phyloP scores from a whole-genome alignment of 352 stramenopile species.

The Phytophthora pisi region DNA sequence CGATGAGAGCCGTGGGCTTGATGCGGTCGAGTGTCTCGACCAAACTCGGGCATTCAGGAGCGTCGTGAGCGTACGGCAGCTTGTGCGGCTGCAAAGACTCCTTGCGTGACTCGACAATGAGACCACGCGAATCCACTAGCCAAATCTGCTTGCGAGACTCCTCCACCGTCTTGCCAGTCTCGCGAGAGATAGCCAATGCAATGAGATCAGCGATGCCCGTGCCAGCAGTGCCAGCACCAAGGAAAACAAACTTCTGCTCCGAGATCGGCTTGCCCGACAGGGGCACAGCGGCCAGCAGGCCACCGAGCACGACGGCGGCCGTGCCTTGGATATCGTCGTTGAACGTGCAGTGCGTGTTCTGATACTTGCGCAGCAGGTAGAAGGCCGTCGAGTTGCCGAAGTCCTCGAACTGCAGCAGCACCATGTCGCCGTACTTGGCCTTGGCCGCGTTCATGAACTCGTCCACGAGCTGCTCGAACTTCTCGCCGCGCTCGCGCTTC shows the following conservation, averaged over 20 bases:
- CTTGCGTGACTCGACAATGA: conserved; percentile 78
- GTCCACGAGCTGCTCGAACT: conserved; percentile 95
- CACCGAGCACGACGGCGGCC: conserved; percentile 78
- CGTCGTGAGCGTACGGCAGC: conserved; percentile 87
- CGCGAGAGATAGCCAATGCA: conserved; percentile 87
- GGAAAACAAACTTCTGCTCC: conserved; percentile 96
- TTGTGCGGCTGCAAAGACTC: conserved; percentile 90
- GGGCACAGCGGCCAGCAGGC: conserved; percentile 73
- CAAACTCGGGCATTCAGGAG: conserved; percentile 62
- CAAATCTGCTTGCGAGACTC: conserved; percentile 92
- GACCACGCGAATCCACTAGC: conserved; percentile 92
- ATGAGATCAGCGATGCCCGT: conserved; percentile 96
- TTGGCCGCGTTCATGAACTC: conserved; percentile 96
- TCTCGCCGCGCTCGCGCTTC: conserved; percentile 85
- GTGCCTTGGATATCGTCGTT: conserved; percentile 98
- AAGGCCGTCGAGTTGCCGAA: conserved; percentile 91
- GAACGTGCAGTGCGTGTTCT: conserved; percentile 89
- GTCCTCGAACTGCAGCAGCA: conserved; percentile 91
- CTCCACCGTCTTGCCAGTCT: conserved; percentile 85
- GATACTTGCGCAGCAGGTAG: conserved; percentile 81
- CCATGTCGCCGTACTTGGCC: conserved; percentile 83
- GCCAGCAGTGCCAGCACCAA: conserved; percentile 93
- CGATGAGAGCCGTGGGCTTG: conserved; percentile 94
- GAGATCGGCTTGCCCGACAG: conserved; percentile 82
- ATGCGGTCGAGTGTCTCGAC: conserved; percentile 84